Conservation (phyloP, 345 rosid species). For the Populus euphratica region DNA sequence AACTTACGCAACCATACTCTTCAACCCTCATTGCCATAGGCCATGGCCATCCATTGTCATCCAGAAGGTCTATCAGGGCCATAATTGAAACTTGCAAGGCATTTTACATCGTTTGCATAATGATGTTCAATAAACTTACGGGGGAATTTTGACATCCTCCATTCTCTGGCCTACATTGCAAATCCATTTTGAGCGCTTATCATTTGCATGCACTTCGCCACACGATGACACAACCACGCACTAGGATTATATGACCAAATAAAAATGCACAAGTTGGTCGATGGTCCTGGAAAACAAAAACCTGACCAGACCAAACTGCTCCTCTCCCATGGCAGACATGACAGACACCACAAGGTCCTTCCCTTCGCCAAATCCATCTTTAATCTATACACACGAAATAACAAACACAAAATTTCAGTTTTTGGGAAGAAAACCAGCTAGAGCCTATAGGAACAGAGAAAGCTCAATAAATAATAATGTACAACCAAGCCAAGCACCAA, state of each 20-base stretch:
- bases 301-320: conserved; percentile 34
- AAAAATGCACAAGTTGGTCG: neutral
- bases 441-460: neutral
- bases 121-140: neutral
- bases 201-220: neutral
- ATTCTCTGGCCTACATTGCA: neutral
- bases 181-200: neutral
- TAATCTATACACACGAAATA: conserved; percentile 39
- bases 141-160: neutral
- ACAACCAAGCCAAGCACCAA: neutral
- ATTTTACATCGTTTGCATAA: neutral
- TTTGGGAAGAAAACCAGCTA: neutral
- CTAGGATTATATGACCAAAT: neutral
- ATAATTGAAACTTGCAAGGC: neutral
- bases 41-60: neutral
- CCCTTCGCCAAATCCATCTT: conserved; percentile 67
- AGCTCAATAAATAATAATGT: neutral
- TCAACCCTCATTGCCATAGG: neutral
- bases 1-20: no score
- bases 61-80: neutral
- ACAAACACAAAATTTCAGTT: neutral
- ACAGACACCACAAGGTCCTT: conserved; percentile 75
- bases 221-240: neutral
- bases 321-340: conserved; percentile 91
- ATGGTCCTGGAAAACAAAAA: neutral